Conservation (phyloP, 305 asterid species). For the Fraxinus ornus region DNA sequence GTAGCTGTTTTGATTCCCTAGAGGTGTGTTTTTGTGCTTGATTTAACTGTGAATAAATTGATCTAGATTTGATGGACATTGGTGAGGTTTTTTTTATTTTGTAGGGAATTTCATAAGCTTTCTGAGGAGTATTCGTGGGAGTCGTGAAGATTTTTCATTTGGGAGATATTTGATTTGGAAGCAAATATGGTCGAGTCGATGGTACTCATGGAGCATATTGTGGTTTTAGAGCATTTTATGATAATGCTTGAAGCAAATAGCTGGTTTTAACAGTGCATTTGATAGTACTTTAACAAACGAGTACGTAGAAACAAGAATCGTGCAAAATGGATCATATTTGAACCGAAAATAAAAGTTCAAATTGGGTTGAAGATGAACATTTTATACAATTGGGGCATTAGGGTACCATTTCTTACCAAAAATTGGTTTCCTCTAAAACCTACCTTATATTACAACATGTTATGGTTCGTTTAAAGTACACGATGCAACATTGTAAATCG, state of each 20-base stretch:
- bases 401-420: not conserved
- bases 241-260: conserved; percentile 22
- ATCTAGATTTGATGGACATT: conserved; percentile 23
- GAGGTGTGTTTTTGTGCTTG: conserved; percentile 60
- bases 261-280: conserved; percentile 2
- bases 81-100: conserved; percentile 13
- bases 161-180: conserved; percentile 28
- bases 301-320: conserved; percentile 26
- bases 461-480: not conserved
- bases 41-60: conserved; percentile 36
- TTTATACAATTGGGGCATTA: not conserved
- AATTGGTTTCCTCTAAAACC: not conserved
- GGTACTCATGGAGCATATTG: conserved; percentile 27
- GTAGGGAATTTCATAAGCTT: conserved; percentile 53
- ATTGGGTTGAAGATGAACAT: conserved; percentile 40
- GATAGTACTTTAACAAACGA: conserved; percentile 21
- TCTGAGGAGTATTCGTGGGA: conserved; percentile 19
- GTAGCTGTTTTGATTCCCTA: not conserved
- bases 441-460: not conserved
- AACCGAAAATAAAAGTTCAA: conserved; percentile 6
- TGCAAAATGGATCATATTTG: conserved; percentile 25
- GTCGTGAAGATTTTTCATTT: conserved; percentile 1
- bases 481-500: not conserved
- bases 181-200: conserved; percentile 29
- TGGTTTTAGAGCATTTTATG: conserved; percentile 22